Evolutionary conservation across 441 rosid genomes (phyloP).

Genomic region (Erodium chrysanthum): DNA sequence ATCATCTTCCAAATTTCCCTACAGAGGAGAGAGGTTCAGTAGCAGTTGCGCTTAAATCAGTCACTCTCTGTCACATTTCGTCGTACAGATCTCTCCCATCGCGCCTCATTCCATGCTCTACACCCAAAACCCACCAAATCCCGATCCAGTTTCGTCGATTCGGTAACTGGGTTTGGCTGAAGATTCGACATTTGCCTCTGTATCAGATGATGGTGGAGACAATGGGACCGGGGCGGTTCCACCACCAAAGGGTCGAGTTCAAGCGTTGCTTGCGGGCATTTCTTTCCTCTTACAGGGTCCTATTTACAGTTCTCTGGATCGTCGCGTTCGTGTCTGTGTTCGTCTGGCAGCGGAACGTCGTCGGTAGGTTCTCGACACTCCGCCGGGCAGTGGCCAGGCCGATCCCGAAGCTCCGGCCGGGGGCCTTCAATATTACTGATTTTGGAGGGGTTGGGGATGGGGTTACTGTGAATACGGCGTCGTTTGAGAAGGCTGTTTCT

Average conservation of each 20-base stretch:
- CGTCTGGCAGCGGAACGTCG: conserved; percentile 57
- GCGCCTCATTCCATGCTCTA: too few relatives aligned
- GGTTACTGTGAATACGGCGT: conserved; percentile 59
- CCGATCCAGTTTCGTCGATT: not conserved
- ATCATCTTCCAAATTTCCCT: too few relatives aligned
- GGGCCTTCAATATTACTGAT: conserved; percentile 66
- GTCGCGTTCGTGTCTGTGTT: conserved; percentile 65
- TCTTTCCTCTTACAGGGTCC: conserved; percentile 58
- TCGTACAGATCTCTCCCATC: not conserved
- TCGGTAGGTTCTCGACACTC: conserved; percentile 34
- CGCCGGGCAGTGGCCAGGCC: conserved; percentile 33
- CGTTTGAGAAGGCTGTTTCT: conserved; percentile 71
- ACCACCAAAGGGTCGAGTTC: conserved; percentile 30
- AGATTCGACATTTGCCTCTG: not conserved
- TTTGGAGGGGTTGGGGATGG: conserved; percentile 95
- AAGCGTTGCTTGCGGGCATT: conserved; percentile 50
- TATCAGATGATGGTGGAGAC: conserved; percentile 41
- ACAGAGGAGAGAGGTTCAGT: too few relatives aligned
- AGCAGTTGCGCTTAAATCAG: too few relatives aligned
- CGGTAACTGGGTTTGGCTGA: not conserved
- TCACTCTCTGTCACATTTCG: too few relatives aligned
- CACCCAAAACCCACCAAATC: not conserved
- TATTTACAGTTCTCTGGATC: conserved; percentile 69
- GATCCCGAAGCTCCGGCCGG: conserved; percentile 46
- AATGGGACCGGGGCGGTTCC: conserved; percentile 29